phyloP scores from a whole-genome alignment of 2,329 filamentous ascomycete species.

The Trichoderma koningii region DNA sequence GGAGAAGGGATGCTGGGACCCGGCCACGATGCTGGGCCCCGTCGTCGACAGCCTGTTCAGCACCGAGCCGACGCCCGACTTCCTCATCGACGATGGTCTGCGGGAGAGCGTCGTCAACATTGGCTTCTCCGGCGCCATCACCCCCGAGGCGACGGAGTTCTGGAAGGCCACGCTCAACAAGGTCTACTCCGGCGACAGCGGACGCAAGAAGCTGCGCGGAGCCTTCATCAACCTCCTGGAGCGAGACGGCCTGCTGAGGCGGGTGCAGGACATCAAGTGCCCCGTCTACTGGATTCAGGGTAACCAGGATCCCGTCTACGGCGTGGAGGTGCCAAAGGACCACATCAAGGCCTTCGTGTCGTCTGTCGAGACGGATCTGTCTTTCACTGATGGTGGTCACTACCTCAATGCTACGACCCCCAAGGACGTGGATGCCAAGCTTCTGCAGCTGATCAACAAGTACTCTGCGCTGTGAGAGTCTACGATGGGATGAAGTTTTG shows the following conservation, averaged over 20 bases:
- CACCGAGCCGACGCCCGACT: conserved; percentile 46
- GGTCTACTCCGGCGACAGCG: conserved; percentile 53
- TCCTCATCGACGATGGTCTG: conserved; percentile 51
- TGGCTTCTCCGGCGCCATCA: conserved; percentile 48
- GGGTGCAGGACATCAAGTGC: conserved; percentile 51
- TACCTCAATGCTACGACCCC: conserved; percentile 54
- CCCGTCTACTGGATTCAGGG: conserved; percentile 58
- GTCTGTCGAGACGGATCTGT: conserved; percentile 48
- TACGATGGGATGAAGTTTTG: not conserved
- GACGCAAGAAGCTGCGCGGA: conserved; percentile 51
- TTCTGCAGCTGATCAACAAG: conserved; percentile 47
- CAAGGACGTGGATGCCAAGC: conserved; percentile 47
- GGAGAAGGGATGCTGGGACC: conserved; percentile 52
- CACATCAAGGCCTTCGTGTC: conserved; percentile 55
- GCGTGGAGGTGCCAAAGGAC: conserved; percentile 44
- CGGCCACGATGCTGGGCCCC: conserved; percentile 45
- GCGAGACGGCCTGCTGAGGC: conserved; percentile 50
- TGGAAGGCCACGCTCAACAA: conserved; percentile 50
- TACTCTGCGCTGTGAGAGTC: conserved; percentile 32
- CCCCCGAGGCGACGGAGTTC: conserved; percentile 44
- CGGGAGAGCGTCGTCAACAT: conserved; percentile 48
- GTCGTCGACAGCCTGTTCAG: conserved; percentile 49
- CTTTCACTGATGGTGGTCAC: conserved; percentile 50
- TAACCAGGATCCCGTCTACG: conserved; percentile 49
- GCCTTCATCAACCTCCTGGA: conserved; percentile 49